Conservation (phyloP, 2,329 filamentous ascomycete species). For the Cladosporium oxysporum region DNA sequence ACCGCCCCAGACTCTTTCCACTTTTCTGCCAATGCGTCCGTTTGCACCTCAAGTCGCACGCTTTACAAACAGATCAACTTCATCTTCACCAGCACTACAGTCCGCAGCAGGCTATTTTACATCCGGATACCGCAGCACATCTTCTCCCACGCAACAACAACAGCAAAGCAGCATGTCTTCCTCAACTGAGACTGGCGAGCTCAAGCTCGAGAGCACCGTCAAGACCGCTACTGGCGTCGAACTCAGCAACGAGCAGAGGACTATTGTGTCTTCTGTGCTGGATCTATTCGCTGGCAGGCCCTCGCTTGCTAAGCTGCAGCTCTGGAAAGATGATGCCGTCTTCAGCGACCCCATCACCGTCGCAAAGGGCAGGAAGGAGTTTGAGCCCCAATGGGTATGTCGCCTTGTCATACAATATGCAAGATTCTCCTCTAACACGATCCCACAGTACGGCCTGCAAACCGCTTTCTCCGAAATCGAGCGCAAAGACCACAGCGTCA, state of each 20-base stretch:
- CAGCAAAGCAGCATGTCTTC: constrained; percentile 30
- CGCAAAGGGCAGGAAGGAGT: constrained; percentile 57
- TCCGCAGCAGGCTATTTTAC: constrained; percentile 10
- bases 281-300: constrained; percentile 64
- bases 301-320: constrained; percentile 58
- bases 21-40: constrained; percentile 11
- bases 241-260: constrained; percentile 53
- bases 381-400: constrained; percentile 50
- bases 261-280: constrained; percentile 59
- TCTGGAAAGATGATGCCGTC: constrained; percentile 60
- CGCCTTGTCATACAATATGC: too few relatives aligned
- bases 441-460: constrained; percentile 58
- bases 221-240: constrained; percentile 54
- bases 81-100: constrained; percentile 5
- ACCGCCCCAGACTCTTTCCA: neutral
- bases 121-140: neutral
- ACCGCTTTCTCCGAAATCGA: constrained; percentile 60
- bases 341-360: constrained; percentile 63
- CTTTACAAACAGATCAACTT: constrained; percentile 13
- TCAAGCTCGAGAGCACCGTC: constrained; percentile 59
- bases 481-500: constrained; percentile 57
- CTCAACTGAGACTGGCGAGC: constrained; percentile 30
- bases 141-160: neutral
- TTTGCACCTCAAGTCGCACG: constrained; percentile 20
- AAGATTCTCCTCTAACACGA: neutral